phyloP scores from a whole-genome alignment of 2,329 filamentous ascomycete species.

The Volutella citrinella region DNA sequence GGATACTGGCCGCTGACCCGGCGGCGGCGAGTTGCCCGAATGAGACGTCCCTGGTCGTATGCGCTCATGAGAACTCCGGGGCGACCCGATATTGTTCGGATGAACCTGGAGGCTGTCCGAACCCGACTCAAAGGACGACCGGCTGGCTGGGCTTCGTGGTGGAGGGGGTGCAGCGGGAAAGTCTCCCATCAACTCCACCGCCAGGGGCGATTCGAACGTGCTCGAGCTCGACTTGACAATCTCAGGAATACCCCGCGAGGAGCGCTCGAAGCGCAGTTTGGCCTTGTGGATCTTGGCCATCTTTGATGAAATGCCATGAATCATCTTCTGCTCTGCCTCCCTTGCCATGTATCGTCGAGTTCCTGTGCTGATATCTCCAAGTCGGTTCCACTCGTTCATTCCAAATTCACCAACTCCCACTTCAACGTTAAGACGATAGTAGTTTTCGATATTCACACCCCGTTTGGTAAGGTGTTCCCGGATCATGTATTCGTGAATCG shows the following conservation, averaged over 20 bases:
- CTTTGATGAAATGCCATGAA: slow-evolving; percentile 72
- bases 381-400: slow-evolving; percentile 96
- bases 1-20: slow-evolving; percentile 26
- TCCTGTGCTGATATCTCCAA: slow-evolving; percentile 93
- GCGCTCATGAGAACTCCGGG: slow-evolving; percentile 50
- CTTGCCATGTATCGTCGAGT: slow-evolving; percentile 80
- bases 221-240: slow-evolving; percentile 40
- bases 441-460: slow-evolving; percentile 82
- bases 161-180: slow-evolving; percentile 41
- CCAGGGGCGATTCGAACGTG: slow-evolving; percentile 44
- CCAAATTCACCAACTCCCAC: slow-evolving; percentile 94
- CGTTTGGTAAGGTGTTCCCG: slow-evolving; percentile 73
- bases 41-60: slow-evolving; percentile 32
- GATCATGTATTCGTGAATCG: slow-evolving; percentile 83
- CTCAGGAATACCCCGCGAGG: slow-evolving; percentile 40
- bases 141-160: slow-evolving; percentile 38
- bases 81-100: slow-evolving; percentile 36
- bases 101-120: slow-evolving; percentile 45
- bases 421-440: slow-evolving; percentile 95
- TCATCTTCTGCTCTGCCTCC: slow-evolving; percentile 72
- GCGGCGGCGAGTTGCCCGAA: slow-evolving; percentile 25
- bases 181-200: slow-evolving; percentile 58
- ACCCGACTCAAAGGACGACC: slow-evolving; percentile 57
- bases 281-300: slow-evolving; percentile 80
- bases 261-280: slow-evolving; percentile 63